A percentile compares a stretch with the other conserved stretches of the same genome.
These are phyloP conservation scores for Suillus subluteus DNA, from an alignment of 768 basidiomycete genomes.

Conservation along the genomic window DNA sequence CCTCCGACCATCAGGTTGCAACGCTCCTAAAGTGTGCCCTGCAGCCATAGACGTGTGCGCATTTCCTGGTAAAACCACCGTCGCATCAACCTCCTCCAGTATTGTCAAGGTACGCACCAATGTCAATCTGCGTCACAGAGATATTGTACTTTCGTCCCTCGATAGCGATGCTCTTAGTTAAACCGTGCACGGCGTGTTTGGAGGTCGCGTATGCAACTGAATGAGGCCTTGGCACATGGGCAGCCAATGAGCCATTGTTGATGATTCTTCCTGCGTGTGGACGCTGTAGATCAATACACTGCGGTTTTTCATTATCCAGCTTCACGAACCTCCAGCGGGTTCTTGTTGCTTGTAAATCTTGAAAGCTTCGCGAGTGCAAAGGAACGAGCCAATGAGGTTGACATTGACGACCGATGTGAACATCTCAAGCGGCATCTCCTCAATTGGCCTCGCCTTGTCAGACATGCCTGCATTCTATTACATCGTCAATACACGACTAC, in stretches of 20 bases:
- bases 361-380: conserved; percentile 80
- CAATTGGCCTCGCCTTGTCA: conserved; percentile 52
- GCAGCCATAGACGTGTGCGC: conserved; percentile 65
- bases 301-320: neutral
- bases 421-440: conserved; percentile 59
- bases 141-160: conserved; percentile 78
- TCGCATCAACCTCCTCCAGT: conserved; percentile 1
- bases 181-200: conserved; percentile 79
- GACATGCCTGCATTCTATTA: conserved; percentile 75
- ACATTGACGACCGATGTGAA: conserved; percentile 70
- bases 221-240: conserved; percentile 69
- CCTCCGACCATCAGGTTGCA: conserved; percentile 70
- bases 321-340: conserved; percentile 65
- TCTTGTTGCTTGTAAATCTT: conserved; percentile 71
- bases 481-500: neutral
- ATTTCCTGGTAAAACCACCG: conserved; percentile 51
- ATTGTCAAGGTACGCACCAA: conserved; percentile 50
- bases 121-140: conserved; percentile 81
- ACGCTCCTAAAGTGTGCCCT: conserved; percentile 49
- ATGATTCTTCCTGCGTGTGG: conserved; percentile 64
- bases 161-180: conserved; percentile 76
- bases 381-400: conserved; percentile 73
- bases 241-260: conserved; percentile 84
- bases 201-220: conserved; percentile 70
- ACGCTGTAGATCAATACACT: conserved; percentile 5